Conservation (phyloP, 2,329 filamentous ascomycete genomes). For the Didymella arachidicola region DNA sequence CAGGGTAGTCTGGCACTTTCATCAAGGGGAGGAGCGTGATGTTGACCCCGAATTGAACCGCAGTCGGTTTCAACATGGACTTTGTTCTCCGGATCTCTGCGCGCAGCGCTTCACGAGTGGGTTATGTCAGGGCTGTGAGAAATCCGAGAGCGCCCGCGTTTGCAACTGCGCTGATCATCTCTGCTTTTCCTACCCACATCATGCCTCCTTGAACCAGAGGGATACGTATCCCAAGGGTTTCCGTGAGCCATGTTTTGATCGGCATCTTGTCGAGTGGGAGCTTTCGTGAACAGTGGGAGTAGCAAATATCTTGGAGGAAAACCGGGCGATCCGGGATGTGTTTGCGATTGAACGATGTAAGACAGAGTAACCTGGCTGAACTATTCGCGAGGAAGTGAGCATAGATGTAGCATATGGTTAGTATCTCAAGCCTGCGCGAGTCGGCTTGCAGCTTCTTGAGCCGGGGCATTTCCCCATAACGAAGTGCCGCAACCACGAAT, state of each 20-base stretch:
- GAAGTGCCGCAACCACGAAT: constrained; percentile 1
- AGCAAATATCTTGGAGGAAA: neutral
- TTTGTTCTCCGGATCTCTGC: constrained; percentile 35
- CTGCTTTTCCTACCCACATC: constrained; percentile 65
- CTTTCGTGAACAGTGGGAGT: neutral
- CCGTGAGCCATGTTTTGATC: constrained; percentile 42
- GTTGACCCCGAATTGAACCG: constrained; percentile 52
- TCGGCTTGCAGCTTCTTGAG: constrained; percentile 9
- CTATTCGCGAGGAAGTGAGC: neutral
- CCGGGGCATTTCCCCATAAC: constrained; percentile 13
- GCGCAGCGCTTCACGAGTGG: constrained; percentile 37
- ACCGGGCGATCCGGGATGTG: too few species aligned
- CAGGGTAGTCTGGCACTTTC: constrained; percentile 38
- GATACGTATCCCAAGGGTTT: constrained; percentile 32
- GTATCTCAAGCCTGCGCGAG: constrained; percentile 16
- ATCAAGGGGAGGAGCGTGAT: constrained; percentile 41
- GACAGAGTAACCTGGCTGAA: neutral
- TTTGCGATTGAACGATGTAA: neutral
- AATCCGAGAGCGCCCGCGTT: constrained; percentile 63
- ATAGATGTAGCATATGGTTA: constrained; percentile 14
- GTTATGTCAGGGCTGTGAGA: constrained; percentile 56
- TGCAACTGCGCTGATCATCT: constrained; percentile 62
- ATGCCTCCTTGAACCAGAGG: constrained; percentile 50
- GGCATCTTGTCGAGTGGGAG: constrained; percentile 26
- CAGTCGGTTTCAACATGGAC: constrained; percentile 38